Conservation (phyloP, 768 basidiomycete genomes). For the Rhizopogon vesiculosus region DNA sequence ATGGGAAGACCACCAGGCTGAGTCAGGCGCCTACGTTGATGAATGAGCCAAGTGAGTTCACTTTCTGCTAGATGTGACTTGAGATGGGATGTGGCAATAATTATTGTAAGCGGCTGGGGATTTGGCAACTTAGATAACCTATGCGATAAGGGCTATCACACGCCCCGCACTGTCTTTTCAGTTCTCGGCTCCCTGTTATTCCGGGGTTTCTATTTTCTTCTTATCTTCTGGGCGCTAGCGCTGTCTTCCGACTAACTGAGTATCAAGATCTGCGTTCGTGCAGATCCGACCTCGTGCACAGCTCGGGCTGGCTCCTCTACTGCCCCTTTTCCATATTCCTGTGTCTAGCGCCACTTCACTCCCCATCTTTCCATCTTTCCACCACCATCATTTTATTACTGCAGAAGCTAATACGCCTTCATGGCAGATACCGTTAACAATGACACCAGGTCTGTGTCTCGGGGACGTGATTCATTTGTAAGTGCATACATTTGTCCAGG, state of each 20-base stretch:
- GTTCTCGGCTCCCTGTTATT: background rate
- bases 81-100: background rate
- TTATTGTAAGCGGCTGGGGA: background rate
- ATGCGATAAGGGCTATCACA: slow-evolving; percentile 1
- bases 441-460: slow-evolving; percentile 46
- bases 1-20: background rate
- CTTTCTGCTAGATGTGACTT: background rate
- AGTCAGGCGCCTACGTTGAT: background rate
- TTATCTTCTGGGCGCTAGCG: slow-evolving; percentile 1
- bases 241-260: background rate
- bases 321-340: background rate
- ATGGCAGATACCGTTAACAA: slow-evolving; percentile 21
- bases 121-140: background rate
- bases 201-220: background rate
- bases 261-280: background rate
- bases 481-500: slow-evolving; percentile 19
- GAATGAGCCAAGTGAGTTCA: background rate
- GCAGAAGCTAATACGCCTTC: background rate
- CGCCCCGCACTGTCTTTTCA: background rate
- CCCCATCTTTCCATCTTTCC: background rate
- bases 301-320: background rate
- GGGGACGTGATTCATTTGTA: slow-evolving; percentile 58
- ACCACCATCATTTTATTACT: background rate
- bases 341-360: background rate
- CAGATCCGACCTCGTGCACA: slow-evolving; percentile 3